Percentiles rank a stretch among this genome's conserved stretches.
These are phyloP conservation scores for Trichoderma hamatum DNA, from an alignment of 2,329 filamentous ascomycete species.

Conservation along the genomic window DNA sequence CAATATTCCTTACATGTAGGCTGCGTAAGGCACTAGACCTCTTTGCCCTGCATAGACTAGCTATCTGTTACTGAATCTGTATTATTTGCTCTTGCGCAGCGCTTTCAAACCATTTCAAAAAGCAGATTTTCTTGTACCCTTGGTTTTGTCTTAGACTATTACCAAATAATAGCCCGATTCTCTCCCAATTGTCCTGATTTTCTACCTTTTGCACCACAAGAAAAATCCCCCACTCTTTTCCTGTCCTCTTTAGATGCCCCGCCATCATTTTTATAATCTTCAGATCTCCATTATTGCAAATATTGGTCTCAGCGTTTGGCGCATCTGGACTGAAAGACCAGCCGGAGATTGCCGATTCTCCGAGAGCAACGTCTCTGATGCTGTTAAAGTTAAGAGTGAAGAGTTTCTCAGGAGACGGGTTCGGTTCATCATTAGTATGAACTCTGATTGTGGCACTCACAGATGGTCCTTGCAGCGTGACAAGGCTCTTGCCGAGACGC, in stretches of 20 bases:
- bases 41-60: background rate
- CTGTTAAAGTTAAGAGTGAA: background rate
- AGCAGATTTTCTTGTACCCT: background rate
- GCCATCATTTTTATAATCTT: conserved; percentile 25
- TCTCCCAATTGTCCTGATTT: background rate
- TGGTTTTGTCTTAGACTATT: background rate
- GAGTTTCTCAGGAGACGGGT: background rate
- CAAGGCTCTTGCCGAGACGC: conserved; percentile 14
- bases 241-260: background rate
- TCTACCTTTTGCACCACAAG: background rate
- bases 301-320: background rate
- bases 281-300: background rate
- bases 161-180: background rate
- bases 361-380: background rate
- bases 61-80: background rate
- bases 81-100: background rate
- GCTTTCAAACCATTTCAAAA: background rate
- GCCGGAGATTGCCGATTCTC: background rate
- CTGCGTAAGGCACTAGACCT: background rate
- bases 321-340: background rate
- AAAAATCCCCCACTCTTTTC: background rate
- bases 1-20: background rate
- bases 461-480: conserved; percentile 1
- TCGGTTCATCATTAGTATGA: background rate
- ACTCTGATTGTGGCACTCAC: background rate